Base-by-base conservation (phyloP, 2,329 filamentous ascomycete species). In the Domatiomyces globalis region DNA sequence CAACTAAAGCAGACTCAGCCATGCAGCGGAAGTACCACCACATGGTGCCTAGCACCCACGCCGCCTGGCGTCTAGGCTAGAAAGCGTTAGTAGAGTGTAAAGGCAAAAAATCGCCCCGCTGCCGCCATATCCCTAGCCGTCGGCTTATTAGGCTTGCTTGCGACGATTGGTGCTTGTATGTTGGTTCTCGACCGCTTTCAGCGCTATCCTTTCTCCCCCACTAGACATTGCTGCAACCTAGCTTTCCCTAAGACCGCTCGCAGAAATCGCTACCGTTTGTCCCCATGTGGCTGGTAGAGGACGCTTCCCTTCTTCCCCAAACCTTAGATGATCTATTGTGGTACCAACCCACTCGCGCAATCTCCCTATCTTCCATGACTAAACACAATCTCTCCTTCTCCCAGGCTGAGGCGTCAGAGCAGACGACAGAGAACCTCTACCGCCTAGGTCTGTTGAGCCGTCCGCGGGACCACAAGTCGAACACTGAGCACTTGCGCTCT, bases 391-490 rank as follows among this genome's bases (percentile, higher is more conserved):
- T 48, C 12, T 56, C 50, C 44, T 43, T 48, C 46, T 49, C 49
- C 52, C 49, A 53, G 51, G 50, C 47, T 47, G 52, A 53, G 52
- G 53, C 52, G 50, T 54, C 55, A n/a, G 50, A 49, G 49, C 52
- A 51, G 45, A 55, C 58, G 12, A 54, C 55, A 46, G 50, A 61
- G 51, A 59, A 59, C 51, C 55, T 61, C 49, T 58, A 60, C 50
- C 55, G 58, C n/a, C 47, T 61, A 46, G 59, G 59, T 44, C 55
- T 61, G 19, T 55, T 61, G 46, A 58, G 47, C 43, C 56, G 56
- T 46, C 54, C 59, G 50, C 47, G 50, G 22, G 52, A 53, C 45
- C 48, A 51, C 44, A 55, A 56, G 48, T 52, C 51, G 39, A 52
- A 29, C 47, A 46, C 49, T 19, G 54, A 54, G 46, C 36, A 51